These are phyloP conservation scores for Euphrasia arctica DNA, from an alignment of 305 asterid species.

Conservation along the genomic window DNA sequence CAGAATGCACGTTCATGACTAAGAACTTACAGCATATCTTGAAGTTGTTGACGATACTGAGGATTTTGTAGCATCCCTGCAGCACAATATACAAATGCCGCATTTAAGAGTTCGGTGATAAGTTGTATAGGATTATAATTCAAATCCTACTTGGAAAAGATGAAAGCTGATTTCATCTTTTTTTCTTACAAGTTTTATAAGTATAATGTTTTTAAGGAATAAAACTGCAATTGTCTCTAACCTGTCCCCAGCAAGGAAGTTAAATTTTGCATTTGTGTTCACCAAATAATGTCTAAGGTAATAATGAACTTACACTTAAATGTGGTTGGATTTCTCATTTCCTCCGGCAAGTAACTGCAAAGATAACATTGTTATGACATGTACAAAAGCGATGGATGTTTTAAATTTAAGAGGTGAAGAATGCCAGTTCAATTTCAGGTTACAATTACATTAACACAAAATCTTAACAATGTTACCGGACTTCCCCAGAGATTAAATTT, in stretches of 20 bases:
- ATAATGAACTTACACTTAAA: constrained; percentile 39
- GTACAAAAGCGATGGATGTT: background rate
- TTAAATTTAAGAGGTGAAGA: constrained; percentile 3
- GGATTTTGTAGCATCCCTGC: constrained; percentile 99
- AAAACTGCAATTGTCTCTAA: constrained; percentile 10
- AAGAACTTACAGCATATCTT: constrained; percentile 88
- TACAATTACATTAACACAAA: constrained; percentile 3
- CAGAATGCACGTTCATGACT: constrained; percentile 16
- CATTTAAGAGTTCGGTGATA: background rate
- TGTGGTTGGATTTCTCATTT: constrained; percentile 53
- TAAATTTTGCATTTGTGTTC: constrained; percentile 16
- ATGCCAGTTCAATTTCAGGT: constrained; percentile 8
- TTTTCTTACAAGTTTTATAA: too few species aligned
- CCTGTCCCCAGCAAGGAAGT: background rate
- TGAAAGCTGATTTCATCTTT: background rate
- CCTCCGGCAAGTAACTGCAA: constrained; percentile 52
- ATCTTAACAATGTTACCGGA: constrained; percentile 2
- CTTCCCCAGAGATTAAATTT: constrained; percentile 8
- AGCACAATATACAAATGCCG: constrained; percentile 26
- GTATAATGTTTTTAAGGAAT: background rate
- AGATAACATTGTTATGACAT: constrained; percentile 8
- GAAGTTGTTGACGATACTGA: constrained; percentile 87
- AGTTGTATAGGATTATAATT: constrained; percentile 11
- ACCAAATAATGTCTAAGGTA: background rate
- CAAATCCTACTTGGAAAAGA: constrained; percentile 1